Evolutionary conservation across 208 protist species (phyloP).

Genomic region (Acanthamoeba rhysodes): DNA sequence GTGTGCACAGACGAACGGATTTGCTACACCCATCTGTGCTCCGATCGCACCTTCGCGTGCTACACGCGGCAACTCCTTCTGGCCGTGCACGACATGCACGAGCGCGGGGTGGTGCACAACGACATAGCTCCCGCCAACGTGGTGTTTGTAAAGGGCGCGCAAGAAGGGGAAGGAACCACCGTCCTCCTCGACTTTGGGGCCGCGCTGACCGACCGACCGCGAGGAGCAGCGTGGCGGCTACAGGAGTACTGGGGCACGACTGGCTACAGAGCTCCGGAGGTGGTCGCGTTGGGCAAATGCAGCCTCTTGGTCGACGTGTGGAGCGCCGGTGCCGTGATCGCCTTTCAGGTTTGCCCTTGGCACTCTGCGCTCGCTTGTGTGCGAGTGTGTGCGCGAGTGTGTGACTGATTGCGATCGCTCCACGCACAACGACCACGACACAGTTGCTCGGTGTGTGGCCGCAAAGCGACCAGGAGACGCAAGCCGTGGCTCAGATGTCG

Average conservation of each 20-base stretch:
- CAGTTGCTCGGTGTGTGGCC: neutral
- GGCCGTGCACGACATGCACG: neutral
- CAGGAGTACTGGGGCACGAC: neutral
- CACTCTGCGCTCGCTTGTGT: neutral
- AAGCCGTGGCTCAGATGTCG: neutral
- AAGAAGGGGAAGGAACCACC: neutral
- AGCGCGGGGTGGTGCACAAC: neutral
- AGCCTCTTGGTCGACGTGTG: neutral
- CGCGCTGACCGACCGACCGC: neutral
- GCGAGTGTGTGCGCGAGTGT: neutral
- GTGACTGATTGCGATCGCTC: no score
- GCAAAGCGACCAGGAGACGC: neutral
- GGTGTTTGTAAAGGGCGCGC: neutral
- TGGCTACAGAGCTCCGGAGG: neutral
- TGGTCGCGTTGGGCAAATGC: neutral
- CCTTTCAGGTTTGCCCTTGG: neutral
- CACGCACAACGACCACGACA: no score
- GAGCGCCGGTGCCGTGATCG: neutral
- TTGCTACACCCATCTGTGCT: neutral
- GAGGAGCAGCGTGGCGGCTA: neutral
- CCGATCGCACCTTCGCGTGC: neutral
- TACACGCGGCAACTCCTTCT: neutral
- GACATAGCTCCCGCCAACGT: neutral
- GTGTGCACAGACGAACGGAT: neutral
- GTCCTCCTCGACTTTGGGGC: neutral